Evolutionary conservation across 768 basidiomycete species (phyloP), one percentile per base, ranked within the genome.

Genomic region (Daedaleopsis nitida): DNA sequence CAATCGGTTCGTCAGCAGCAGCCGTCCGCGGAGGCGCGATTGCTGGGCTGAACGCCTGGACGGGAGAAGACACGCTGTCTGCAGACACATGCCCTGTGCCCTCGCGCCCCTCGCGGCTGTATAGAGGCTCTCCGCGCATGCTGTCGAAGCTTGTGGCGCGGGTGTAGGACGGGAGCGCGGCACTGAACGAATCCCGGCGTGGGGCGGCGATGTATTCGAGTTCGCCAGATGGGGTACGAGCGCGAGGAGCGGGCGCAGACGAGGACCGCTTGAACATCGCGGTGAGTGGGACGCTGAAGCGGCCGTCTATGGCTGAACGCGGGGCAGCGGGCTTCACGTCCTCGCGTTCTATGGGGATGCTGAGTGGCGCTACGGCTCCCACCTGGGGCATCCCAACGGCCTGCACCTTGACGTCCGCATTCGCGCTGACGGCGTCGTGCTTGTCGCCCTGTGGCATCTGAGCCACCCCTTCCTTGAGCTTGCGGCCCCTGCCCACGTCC

Each of bases 221-320:
- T 21, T 58, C 55, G 23, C 49, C 39, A 13, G 55, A 43, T 14
- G 62, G 55, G 48, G 55, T 51, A 24, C 62, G 68, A 34, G 59
- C 55, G 51, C 68, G 73, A n/a, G 71, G 60, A 1, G 78, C 81
- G 3, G 83, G 83, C 9, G 81, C 83, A 39, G 87, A 88, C 4
- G 83, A 75, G 12, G 85, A 84, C 55, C 88, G 86, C 70, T 80
- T 86, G 76, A 83, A 85, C 84, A 87, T 83, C 53, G 85, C 79
- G 5, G 86, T 85, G 32, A 87, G 80, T 3, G 86, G 81, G 24
- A 84, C 75, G 42, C 71, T 71, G 71, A 82, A 77, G 47, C 80
- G 74, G 4, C 66, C 64, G 45, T 70, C 71, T 13, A 24, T 45
- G 27, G 52, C 58, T 23, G 59, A 19, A 43, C 55, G 57, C 13